phyloP scores from a whole-genome alignment of 768 basidiomycete species.

The Filobasidium wieringae region DNA sequence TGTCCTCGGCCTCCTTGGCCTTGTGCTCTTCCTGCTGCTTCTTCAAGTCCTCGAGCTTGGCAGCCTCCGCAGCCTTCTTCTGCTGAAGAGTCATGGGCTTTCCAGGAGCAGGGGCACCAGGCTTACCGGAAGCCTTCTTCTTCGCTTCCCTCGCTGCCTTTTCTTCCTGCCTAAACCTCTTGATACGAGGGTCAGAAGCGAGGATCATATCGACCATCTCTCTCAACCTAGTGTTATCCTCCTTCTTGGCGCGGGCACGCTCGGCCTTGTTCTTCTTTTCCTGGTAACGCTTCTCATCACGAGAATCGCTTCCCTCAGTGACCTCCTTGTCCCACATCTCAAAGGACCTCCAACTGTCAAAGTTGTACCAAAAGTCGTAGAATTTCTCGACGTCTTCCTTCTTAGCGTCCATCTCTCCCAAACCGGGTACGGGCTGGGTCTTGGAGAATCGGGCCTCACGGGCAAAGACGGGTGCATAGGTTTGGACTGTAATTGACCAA shows the following conservation, averaged over 20 bases:
- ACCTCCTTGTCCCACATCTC: constrained; percentile 98
- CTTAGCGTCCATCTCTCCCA: constrained; percentile 58
- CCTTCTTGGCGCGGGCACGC: constrained; percentile 90
- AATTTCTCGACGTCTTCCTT: constrained; percentile 80
- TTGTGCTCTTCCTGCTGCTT: constrained; percentile 61
- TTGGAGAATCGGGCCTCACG: constrained; percentile 88
- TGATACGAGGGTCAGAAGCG: constrained; percentile 80
- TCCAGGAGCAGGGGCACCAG: constrained; percentile 29
- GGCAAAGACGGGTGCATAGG: constrained; percentile 71
- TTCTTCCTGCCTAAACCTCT: constrained; percentile 89
- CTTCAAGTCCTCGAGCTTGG: constrained; percentile 40
- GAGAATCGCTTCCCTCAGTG: constrained; percentile 91
- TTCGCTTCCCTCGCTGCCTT: constrained; percentile 88
- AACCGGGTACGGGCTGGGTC: constrained; percentile 62
- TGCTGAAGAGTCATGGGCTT: constrained; percentile 40
- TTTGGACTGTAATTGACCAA: constrained; percentile 50
- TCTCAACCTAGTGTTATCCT: constrained; percentile 82
- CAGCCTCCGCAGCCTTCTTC: constrained; percentile 45
- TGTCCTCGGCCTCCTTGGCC: constrained; percentile 38
- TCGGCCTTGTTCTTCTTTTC: constrained; percentile 99
- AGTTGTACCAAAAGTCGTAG: constrained; percentile 99
- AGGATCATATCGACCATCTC: constrained; percentile 75
- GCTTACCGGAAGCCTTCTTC: constrained; percentile 45
- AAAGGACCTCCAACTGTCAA: constrained; percentile 95
- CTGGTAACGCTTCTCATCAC: constrained; percentile 96